phyloP scores from a whole-genome alignment of 2,329 filamentous ascomycete genomes.

The Sporothrix pseudoabietina region DNA sequence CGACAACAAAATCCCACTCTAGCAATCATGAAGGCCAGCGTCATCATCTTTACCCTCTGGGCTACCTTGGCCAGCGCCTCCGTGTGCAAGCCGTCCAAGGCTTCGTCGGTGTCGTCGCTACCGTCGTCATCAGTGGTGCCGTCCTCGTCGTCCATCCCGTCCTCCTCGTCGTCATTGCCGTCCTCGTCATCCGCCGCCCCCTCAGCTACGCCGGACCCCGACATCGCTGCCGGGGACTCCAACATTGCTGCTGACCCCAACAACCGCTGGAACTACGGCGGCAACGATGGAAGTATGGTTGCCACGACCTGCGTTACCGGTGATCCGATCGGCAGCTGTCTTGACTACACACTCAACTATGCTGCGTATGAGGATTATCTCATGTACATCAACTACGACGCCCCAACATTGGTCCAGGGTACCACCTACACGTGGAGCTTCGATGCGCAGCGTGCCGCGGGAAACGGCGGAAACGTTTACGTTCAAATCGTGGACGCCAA shows the following conservation, averaged over 20 bases:
- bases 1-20: not conserved
- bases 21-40: slow-evolving; percentile 1
- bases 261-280: not conserved
- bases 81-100: not conserved
- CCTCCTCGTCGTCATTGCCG: not conserved
- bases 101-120: not conserved
- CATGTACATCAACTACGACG: not conserved
- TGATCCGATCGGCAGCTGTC: not conserved
- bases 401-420: not conserved
- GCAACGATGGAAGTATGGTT: not conserved
- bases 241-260: not conserved
- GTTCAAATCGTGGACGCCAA: not conserved
- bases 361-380: not conserved
- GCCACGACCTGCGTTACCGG: not conserved
- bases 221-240: not conserved
- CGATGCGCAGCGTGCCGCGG: not conserved
- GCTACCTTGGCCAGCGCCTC: not conserved
- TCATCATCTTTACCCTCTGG: not conserved
- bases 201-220: not conserved
- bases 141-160: not conserved
- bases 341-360: not conserved
- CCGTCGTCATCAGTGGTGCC: not conserved
- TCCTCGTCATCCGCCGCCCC: not conserved
- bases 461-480: not conserved
- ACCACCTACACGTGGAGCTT: not conserved